Conservation (phyloP, 352 stramenopile genomes). For the Phytophthora capsici region DNA sequence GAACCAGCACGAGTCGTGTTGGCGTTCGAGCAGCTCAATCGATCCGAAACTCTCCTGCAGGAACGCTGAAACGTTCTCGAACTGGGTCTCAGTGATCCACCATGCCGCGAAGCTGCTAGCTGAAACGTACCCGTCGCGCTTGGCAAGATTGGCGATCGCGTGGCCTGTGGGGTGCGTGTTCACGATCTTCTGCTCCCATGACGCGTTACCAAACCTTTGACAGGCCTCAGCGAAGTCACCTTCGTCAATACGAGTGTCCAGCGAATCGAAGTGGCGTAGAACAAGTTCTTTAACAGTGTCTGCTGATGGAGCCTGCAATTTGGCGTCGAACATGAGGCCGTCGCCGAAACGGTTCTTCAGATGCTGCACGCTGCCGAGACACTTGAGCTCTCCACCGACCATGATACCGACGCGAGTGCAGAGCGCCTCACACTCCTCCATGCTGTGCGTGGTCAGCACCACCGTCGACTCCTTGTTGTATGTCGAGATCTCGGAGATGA, state of each 20-base stretch:
- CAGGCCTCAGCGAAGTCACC: too few species aligned
- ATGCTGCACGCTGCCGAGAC: conserved; percentile 92
- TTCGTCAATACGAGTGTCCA: too few species aligned
- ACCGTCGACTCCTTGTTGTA: conserved; percentile 78
- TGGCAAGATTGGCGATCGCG: conserved; percentile 53
- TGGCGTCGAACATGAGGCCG: conserved; percentile 91
- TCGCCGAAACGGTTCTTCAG: conserved; percentile 96
- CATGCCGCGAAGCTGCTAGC: conserved; percentile 53
- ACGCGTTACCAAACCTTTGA: conserved; percentile 25
- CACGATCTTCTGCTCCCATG: conserved; percentile 50
- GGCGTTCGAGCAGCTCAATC: conserved; percentile 59
- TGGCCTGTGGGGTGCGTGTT: conserved; percentile 66
- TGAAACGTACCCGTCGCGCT: conserved; percentile 52
- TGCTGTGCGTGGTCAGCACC: conserved; percentile 95
- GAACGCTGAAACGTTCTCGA: conserved; percentile 47
- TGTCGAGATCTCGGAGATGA: conserved; percentile 87
- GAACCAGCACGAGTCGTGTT: conserved; percentile 76
- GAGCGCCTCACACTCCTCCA: conserved; percentile 95
- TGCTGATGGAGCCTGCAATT: conserved; percentile 43
- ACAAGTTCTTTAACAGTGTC: too few species aligned
- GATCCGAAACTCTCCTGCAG: conserved; percentile 48
- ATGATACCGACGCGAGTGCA: conserved; percentile 96
- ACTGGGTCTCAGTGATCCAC: conserved; percentile 67
- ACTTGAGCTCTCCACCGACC: conserved; percentile 73
- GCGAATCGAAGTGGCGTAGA: too few species aligned